phyloP scores from a whole-genome alignment of 805 yeast species.

The Schizosaccharomyces japonicus region DNA sequence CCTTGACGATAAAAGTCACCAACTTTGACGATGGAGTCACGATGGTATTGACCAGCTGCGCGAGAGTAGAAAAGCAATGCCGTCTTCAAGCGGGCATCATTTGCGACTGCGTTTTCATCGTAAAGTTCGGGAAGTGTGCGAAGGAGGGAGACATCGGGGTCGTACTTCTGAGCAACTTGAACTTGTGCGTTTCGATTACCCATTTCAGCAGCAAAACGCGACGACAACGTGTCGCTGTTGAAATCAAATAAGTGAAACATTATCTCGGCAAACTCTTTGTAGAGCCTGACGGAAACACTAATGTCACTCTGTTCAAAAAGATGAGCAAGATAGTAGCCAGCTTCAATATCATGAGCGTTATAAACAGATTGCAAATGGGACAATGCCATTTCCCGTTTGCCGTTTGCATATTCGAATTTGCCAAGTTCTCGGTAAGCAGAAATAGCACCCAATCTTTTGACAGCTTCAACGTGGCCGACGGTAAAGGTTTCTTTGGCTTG shows the following conservation, averaged over 20 bases:
- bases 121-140: neutral
- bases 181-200: constrained; percentile 60
- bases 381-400: neutral
- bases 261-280: neutral
- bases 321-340: neutral
- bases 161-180: constrained; percentile 28
- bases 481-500: too few relatives aligned
- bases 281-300: neutral
- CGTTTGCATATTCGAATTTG: too few relatives aligned
- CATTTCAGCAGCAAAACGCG: constrained; percentile 47
- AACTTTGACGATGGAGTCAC: constrained; percentile 49
- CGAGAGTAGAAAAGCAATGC: constrained; percentile 39
- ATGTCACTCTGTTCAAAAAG: neutral
- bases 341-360: neutral
- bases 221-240: neutral
- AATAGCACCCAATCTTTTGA: too few relatives aligned
- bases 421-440: too few relatives aligned
- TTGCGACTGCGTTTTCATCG: neutral
- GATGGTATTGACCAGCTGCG: constrained; percentile 31
- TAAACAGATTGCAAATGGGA: neutral
- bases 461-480: too few relatives aligned
- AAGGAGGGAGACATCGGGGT: neutral
- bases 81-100: constrained; percentile 11
- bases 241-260: neutral
- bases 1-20: constrained; percentile 58